Percentiles rank a stretch among this genome's conserved stretches.
Evolutionary conservation across 2,329 filamentous ascomycete species (phyloP).

Genomic region (Botrytis deweyae): DNA sequence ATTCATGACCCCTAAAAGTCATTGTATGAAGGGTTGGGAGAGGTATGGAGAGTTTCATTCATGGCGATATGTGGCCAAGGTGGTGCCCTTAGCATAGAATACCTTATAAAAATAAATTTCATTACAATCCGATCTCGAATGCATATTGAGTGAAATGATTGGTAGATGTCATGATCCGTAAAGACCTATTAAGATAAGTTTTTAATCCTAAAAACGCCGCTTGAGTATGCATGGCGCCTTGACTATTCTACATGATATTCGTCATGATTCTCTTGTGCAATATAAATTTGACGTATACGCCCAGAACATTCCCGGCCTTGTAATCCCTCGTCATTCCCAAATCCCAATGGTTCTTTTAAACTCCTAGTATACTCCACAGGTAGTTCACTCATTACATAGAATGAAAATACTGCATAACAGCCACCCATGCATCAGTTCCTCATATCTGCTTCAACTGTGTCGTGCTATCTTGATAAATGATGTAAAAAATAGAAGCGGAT

Average conservation of each 20-base stretch:
- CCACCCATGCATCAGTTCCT: background rate
- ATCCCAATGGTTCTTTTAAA: background rate
- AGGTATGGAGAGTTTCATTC: constrained; percentile 15
- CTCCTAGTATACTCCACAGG: background rate
- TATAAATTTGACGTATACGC: background rate
- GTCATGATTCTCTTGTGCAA: background rate
- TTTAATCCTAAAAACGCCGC: background rate
- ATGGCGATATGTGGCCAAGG: constrained; percentile 5
- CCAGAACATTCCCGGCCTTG: background rate
- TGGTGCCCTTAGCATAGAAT: constrained; percentile 26
- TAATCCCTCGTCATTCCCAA: background rate
- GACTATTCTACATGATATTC: background rate
- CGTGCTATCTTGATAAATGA: background rate
- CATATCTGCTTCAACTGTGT: background rate
- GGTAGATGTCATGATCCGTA: background rate
- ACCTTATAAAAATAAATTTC: constrained; percentile 18
- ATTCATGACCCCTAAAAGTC: constrained; percentile 5
- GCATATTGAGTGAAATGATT: background rate
- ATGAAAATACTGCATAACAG: background rate
- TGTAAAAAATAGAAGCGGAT: background rate
- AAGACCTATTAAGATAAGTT: background rate
- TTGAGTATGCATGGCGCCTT: background rate
- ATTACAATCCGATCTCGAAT: background rate
- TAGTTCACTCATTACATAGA: background rate
- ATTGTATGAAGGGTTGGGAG: constrained; percentile 2